phyloP scores from a whole-genome alignment of 495 filamentous ascomycete species.

The Glarea lozoyensis region DNA sequence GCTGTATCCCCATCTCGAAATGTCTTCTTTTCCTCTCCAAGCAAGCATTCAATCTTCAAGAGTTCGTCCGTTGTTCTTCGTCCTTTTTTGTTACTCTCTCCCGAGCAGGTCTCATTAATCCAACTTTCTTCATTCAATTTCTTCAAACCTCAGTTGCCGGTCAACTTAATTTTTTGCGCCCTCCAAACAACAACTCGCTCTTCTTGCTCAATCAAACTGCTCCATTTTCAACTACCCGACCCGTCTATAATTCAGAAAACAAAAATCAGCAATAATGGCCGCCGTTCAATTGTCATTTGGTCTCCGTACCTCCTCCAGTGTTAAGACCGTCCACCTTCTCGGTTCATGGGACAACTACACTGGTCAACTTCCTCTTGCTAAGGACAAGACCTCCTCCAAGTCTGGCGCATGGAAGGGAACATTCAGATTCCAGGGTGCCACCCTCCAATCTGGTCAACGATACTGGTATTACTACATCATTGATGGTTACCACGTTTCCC shows the following conservation, averaged over 20 bases:
- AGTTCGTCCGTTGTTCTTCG: constrained; percentile 37
- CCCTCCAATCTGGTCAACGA: constrained; percentile 72
- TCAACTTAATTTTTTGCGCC: constrained; percentile 28
- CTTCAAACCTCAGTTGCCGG: constrained; percentile 40
- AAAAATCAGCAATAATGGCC: constrained; percentile 59
- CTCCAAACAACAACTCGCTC: constrained; percentile 22
- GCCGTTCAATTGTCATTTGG: constrained; percentile 79
- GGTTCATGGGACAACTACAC: constrained; percentile 98
- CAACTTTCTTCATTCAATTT: constrained; percentile 17
- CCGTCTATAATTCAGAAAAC: constrained; percentile 30
- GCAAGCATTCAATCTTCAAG: constrained; percentile 65
- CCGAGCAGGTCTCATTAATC: constrained; percentile 45
- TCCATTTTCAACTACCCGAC: constrained; percentile 13
- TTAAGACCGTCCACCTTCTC: constrained; percentile 95
- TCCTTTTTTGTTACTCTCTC: constrained; percentile 16
- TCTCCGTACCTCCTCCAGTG: constrained; percentile 90
- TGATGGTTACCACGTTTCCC: constrained; percentile 96
- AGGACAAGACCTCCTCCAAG: constrained; percentile 70
- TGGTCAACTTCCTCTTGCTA: constrained; percentile 84
- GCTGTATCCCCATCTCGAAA: constrained; percentile 8
- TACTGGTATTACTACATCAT: constrained; percentile 99
- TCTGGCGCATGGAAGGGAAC: constrained; percentile 86
- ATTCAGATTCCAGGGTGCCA: constrained; percentile 84
- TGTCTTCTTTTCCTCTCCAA: constrained; percentile 57
- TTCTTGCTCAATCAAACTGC: constrained; percentile 24